These are phyloP conservation scores for Candida michaelii DNA, from an alignment of 805 yeast genomes.

Conservation along the genomic window DNA sequence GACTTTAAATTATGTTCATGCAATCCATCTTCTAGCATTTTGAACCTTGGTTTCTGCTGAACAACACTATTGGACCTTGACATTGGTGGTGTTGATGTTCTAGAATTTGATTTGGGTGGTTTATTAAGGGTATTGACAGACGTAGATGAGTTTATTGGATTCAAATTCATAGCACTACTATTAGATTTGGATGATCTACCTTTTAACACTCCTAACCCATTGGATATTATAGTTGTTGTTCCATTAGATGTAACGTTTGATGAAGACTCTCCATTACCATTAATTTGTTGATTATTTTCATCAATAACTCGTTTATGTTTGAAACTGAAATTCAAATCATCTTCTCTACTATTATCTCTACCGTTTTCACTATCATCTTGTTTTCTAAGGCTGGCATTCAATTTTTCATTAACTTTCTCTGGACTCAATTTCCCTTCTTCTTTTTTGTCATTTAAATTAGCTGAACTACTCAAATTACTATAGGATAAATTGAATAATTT, in stretches of 20 bases:
- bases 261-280: background rate
- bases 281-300: constrained; percentile 1
- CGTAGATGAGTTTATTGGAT: background rate
- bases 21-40: constrained; percentile 61
- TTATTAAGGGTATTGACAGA: constrained; percentile 2
- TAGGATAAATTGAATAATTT: constrained; percentile 23
- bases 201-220: background rate
- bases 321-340: constrained; percentile 7
- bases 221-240: background rate
- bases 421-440: background rate
- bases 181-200: background rate
- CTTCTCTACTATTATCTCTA: background rate
- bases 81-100: constrained; percentile 16
- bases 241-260: background rate
- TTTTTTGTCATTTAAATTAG: constrained; percentile 1
- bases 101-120: constrained; percentile 3
- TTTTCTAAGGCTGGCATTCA: background rate
- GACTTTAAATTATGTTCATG: constrained; percentile 81
- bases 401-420: background rate
- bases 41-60: constrained; percentile 43
- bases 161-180: background rate
- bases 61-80: constrained; percentile 15
- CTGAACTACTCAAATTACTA: constrained; percentile 11
- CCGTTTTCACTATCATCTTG: background rate
- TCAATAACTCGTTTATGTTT: constrained; percentile 4